Percentiles rank a stretch among this genome's conserved stretches.
phyloP scores from a whole-genome alignment of 108 stramenopile species.

The Stephanodiscus triporus region DNA sequence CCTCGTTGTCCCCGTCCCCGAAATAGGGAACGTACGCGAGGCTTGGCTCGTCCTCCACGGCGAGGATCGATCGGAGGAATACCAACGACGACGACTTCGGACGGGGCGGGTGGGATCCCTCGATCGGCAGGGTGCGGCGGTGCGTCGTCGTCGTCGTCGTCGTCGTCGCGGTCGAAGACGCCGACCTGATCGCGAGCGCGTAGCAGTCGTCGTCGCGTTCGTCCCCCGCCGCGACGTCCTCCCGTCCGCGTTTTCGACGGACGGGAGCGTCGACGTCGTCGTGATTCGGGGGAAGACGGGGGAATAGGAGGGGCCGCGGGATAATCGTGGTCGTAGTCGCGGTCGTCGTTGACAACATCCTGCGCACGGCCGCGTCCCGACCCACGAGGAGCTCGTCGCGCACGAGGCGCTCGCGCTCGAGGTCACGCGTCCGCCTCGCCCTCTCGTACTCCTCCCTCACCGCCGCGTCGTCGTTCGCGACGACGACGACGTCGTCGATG shows the following conservation, averaged over 20 bases:
- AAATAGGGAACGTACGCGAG: slow-evolving; percentile 71
- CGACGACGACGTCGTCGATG: no score
- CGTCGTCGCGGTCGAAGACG: not conserved
- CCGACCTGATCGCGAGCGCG: not conserved
- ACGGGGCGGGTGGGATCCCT: slow-evolving; percentile 30
- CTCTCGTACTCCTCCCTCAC: slow-evolving; percentile 17
- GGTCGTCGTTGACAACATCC: not conserved
- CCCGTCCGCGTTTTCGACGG: not conserved
- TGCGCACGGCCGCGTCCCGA: slow-evolving; percentile 6
- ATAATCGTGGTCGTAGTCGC: not conserved
- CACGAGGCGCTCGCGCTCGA: slow-evolving; percentile 12
- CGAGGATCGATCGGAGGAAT: slow-evolving; percentile 38
- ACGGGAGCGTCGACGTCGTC: not conserved
- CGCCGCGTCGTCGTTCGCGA: slow-evolving; percentile 7
- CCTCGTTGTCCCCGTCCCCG: slow-evolving; percentile 77
- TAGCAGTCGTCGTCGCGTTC: not conserved
- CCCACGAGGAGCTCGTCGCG: slow-evolving; percentile 13
- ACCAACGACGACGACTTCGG: slow-evolving; percentile 44
- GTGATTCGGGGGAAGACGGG: not conserved
- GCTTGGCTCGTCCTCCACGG: slow-evolving; percentile 49
- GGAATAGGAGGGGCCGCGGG: not conserved
- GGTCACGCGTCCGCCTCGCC: not conserved
- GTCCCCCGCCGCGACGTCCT: no score
- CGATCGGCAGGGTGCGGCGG: slow-evolving; percentile 23
- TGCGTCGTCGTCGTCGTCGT: not conserved